phyloP scores from a whole-genome alignment of 2,329 filamentous ascomycete species.

The Exserohilum turcica region DNA sequence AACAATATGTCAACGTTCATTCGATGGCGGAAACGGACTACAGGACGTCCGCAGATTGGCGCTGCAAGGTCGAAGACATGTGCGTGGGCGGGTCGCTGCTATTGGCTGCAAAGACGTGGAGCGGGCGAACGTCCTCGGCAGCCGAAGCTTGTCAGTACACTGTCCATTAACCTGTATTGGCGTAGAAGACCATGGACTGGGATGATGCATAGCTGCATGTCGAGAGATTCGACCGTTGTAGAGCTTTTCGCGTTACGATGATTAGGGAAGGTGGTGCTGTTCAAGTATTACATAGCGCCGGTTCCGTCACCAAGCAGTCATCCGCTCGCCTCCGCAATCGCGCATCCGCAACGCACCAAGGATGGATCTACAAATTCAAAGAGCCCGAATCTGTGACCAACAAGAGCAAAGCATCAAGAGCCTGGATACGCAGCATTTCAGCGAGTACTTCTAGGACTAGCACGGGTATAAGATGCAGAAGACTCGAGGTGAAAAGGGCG shows the following conservation, averaged over 20 bases:
- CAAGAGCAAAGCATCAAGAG: too few relatives aligned
- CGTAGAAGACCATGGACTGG: slow-evolving; percentile 6
- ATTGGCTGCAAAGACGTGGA: slow-evolving; percentile 8
- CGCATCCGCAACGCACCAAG: too few relatives aligned
- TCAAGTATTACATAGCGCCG: not conserved
- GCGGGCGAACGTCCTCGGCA: not conserved
- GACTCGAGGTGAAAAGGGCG: too few relatives aligned
- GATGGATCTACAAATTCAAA: too few relatives aligned
- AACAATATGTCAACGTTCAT: slow-evolving; percentile 8
- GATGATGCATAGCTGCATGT: slow-evolving; percentile 41
- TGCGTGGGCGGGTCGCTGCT: slow-evolving; percentile 3
- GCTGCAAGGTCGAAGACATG: slow-evolving; percentile 8
- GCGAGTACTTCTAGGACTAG: too few relatives aligned
- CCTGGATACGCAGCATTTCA: too few relatives aligned
- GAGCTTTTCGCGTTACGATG: not conserved
- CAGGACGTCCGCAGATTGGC: not conserved
- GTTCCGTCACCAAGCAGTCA: too few relatives aligned
- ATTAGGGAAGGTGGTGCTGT: not conserved
- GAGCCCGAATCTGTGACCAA: too few relatives aligned
- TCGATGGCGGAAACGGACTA: slow-evolving; percentile 3
- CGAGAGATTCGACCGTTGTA: slow-evolving; percentile 14
- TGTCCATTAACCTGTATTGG: slow-evolving; percentile 2
- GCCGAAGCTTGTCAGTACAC: slow-evolving; percentile 8
- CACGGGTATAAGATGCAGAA: too few relatives aligned
- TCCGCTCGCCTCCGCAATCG: too few relatives aligned